Base-by-base conservation (phyloP, 2,329 filamentous ascomycete genomes). In the Cladobotryum mycophilum region DNA sequence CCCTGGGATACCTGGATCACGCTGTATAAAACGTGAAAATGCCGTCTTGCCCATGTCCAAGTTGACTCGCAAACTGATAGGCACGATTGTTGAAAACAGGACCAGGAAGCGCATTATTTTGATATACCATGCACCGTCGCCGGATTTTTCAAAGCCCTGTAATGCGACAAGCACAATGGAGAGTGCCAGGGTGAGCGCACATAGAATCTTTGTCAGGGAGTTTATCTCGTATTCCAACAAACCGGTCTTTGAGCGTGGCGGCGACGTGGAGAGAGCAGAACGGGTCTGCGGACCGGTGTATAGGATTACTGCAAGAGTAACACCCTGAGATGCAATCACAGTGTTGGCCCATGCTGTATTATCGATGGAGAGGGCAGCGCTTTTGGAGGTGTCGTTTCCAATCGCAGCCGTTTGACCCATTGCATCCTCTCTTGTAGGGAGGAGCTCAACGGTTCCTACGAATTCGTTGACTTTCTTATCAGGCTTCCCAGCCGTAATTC, bases 331-430 rank as follows among this genome's bases (percentile, higher is more conserved):
- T 1, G 93, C 93, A 53, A 99, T 86, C 20, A 99, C 88, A 0
- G 93, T 99, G 64, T 97, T 99, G 15, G 92, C 92, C 93, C 95
- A 99, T 9, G 95, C 93, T 7, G 93, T 97, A 64, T 99, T 96
- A 69, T 99, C 93, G 55, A 99, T 96, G 1, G 82, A 89, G 36
- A 99, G 75, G 1, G 91, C 84, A 2, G 85, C 81, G 5, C 86
- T 88, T 52, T 80, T 80, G 14, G 69, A 57, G 15, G 56, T 56
- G 17, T 70, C 70, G 14, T 61, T 62, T 35, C 68, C 64, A 14
- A 38, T 17, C 14, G 17, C 12, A 12, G 36, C 14, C 12, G 14
- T n/a, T 17, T n/a, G 14, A 12, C 36, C 13, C 36, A 38, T 38
- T n/a, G 36, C 78, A 58, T 71, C 72, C 55, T 69, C 70, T 53